Conservation (phyloP, 441 rosid genomes). For the Pelargonium citronellum region DNA sequence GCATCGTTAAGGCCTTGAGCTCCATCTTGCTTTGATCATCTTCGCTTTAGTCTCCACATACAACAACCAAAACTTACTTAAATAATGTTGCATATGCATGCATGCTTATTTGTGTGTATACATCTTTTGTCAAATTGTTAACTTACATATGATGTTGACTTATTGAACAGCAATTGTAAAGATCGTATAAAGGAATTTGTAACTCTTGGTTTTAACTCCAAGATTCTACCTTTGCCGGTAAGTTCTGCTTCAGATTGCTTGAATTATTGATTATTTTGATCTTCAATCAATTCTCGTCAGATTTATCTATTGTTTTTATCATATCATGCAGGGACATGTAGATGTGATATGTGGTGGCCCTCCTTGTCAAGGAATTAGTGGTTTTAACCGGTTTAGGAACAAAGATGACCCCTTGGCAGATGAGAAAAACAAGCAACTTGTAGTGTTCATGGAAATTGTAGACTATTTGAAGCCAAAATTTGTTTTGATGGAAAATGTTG, state of each 20-base stretch:
- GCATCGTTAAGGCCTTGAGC: too few species aligned
- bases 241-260: slow-evolving; percentile 12
- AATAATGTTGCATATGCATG: neutral
- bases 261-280: neutral
- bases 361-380: slow-evolving; percentile 83
- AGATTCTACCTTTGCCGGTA: slow-evolving; percentile 57
- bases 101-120: neutral
- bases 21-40: too few species aligned
- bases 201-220: slow-evolving; percentile 32
- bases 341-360: slow-evolving; percentile 85
- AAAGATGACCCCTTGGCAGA: slow-evolving; percentile 42
- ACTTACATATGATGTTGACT: neutral
- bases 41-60: too few species aligned
- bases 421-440: slow-evolving; percentile 59
- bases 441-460: slow-evolving; percentile 60
- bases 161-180: slow-evolving; percentile 39
- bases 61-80: too few species aligned
- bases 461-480: slow-evolving; percentile 55
- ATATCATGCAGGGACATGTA: slow-evolving; percentile 41
- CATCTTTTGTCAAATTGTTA: neutral
- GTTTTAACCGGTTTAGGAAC: slow-evolving; percentile 61
- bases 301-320: neutral
- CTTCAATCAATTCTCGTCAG: neutral
- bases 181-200: slow-evolving; percentile 45
- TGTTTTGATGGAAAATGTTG: slow-evolving; percentile 79